Conservation (phyloP, 805 yeast species). For the Saccharomycopsis sp. region DNA sequence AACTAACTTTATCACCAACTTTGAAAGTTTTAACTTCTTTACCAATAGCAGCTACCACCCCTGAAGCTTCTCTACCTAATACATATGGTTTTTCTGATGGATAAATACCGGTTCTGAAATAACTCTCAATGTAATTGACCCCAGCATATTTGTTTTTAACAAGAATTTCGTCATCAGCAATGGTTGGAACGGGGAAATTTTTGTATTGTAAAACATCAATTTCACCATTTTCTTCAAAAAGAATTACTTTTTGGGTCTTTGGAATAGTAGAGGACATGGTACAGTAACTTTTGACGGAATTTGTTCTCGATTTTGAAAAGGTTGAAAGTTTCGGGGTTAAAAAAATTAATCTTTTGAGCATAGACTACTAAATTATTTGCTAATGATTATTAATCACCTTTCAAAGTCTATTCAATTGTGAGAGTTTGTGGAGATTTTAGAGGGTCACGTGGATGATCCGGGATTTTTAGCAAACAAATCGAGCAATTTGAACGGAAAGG, state of each 20-base stretch:
- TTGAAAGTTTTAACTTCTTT: conserved; percentile 38
- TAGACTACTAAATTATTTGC: too few relatives aligned
- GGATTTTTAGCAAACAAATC: too few relatives aligned
- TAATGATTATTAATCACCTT: too few relatives aligned
- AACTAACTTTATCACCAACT: conserved; percentile 67
- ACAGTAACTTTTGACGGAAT: too few relatives aligned
- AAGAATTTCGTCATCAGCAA: conserved; percentile 46
- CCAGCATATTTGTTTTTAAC: conserved; percentile 73
- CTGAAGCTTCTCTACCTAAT: conserved; percentile 68
- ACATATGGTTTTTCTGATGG: conserved; percentile 49
- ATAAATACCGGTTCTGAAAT: conserved; percentile 73
- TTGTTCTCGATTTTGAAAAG: too few relatives aligned
- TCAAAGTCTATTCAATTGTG: too few relatives aligned
- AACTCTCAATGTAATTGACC: conserved; percentile 71
- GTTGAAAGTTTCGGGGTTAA: background rate
- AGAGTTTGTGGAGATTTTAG: too few relatives aligned
- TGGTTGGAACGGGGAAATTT: conserved; percentile 49
- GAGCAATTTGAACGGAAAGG: too few relatives aligned
- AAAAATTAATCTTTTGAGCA: too few relatives aligned
- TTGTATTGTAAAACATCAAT: conserved; percentile 48
- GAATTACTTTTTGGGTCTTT: conserved; percentile 42
- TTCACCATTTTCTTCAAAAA: conserved; percentile 45
- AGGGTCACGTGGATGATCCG: too few relatives aligned
- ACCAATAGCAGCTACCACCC: conserved; percentile 60
- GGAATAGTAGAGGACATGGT: conserved; percentile 35